These are phyloP conservation scores for Starmerella bombi DNA, from an alignment of 805 yeast genomes.

Conservation along the genomic window DNA sequence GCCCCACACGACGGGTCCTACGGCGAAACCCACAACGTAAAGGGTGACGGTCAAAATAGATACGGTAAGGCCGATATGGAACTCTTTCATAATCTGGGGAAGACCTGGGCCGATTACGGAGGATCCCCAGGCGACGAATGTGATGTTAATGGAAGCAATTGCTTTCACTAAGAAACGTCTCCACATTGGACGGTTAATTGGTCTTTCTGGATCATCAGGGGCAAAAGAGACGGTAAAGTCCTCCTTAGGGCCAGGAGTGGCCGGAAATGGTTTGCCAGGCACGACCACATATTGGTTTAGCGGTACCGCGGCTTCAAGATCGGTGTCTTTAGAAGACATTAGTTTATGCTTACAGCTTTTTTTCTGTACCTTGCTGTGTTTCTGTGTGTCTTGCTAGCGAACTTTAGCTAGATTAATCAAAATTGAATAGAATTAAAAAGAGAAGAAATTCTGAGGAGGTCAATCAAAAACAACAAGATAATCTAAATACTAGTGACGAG, in stretches of 20 bases:
- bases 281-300: constrained; percentile 15
- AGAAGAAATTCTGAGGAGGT: too few relatives aligned
- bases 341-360: too few relatives aligned
- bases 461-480: too few relatives aligned
- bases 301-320: constrained; percentile 9
- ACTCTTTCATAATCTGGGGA: constrained; percentile 28
- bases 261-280: constrained; percentile 18
- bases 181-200: constrained; percentile 39
- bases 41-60: constrained; percentile 44
- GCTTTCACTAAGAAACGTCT: constrained; percentile 25
- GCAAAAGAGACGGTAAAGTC: constrained; percentile 22
- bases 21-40: constrained; percentile 52
- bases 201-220: constrained; percentile 42
- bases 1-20: constrained; percentile 56
- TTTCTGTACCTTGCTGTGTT: too few relatives aligned
- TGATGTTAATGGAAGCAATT: constrained; percentile 29
- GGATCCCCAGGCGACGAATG: constrained; percentile 32
- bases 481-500: too few relatives aligned
- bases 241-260: constrained; percentile 15
- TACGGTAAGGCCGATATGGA: constrained; percentile 35
- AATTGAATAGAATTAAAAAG: too few relatives aligned
- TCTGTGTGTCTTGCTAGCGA: too few relatives aligned
- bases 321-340: not conserved
- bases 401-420: too few relatives aligned
- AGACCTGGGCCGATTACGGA: constrained; percentile 35